phyloP scores from a whole-genome alignment of 2,329 filamentous ascomycete genomes.

The Neoascochyta sp. region DNA sequence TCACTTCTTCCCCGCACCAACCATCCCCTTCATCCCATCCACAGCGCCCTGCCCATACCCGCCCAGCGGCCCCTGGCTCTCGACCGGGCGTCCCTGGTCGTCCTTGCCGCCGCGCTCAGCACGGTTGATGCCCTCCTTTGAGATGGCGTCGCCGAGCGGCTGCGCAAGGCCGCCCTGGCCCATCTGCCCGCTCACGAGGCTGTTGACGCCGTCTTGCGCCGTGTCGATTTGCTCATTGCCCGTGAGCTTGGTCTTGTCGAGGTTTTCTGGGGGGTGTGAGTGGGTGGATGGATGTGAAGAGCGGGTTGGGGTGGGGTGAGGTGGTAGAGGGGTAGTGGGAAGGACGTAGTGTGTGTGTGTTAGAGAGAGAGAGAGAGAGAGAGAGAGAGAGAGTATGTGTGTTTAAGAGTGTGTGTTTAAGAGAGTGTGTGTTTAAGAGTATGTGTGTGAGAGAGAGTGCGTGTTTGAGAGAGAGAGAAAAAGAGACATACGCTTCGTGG shows the following conservation, averaged over 20 bases:
- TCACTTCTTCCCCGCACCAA: conserved; percentile 19
- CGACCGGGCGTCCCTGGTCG: conserved; percentile 51
- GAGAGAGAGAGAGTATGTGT: no score
- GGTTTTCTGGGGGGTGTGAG: conserved; percentile 50
- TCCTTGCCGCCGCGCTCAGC: conserved; percentile 63
- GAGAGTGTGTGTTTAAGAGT: no score
- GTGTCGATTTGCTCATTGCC: conserved; percentile 63
- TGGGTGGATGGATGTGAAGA: conserved; percentile 1
- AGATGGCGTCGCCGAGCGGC: conserved; percentile 59
- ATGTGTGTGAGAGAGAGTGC: no score
- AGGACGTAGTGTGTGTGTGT: background rate
- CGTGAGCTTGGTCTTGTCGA: conserved; percentile 67
- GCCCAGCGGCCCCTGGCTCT: conserved; percentile 33
- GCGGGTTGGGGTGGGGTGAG: background rate
- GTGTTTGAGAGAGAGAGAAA: background rate
- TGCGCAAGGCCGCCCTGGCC: conserved; percentile 65
- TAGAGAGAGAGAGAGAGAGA: no score
- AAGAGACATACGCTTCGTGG: conserved; percentile 58
- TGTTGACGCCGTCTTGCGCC: conserved; percentile 64
- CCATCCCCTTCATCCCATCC: conserved; percentile 32
- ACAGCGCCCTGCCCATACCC: conserved; percentile 31
- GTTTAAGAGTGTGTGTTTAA: no score
- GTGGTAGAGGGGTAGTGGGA: background rate
- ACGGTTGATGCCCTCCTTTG: conserved; percentile 64
- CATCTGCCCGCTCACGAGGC: conserved; percentile 60